Evolutionary conservation across 2,329 filamentous ascomycete species (phyloP), one percentile per base, ranked within the genome.

Genomic region (Diaporthe citri): DNA sequence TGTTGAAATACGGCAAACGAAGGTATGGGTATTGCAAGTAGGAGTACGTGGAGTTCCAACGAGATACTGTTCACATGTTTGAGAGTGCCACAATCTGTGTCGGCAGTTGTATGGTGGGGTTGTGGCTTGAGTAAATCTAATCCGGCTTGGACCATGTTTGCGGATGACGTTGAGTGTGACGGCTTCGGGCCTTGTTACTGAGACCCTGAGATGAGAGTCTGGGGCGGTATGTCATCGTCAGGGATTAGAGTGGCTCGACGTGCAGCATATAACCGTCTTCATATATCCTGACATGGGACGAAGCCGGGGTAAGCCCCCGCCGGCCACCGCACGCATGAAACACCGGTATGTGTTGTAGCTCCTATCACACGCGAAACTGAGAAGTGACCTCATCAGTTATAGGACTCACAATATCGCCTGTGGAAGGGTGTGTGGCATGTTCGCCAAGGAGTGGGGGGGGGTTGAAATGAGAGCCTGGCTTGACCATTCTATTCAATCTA

Each of bases 161-260:
- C 28, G 48, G 48, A 74, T 74, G 73, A 74, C 73, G 73, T 74
- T 55, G 67, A 64, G 39, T 41, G 39, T 67, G 59, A 62, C 22
- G 60, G 48, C 25, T 51, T n/a, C 20, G 55, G 46, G 46, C 66
- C 73, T 34, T 74, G 66, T 46, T 74, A 46, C n/a, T 17, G 48
- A 34, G 46, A 22, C 20, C 25, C 56, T 52, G 66, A 34, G 31
- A 34, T 64, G 48, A 43, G 52, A 39, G 36, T 39, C 36, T 52
- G 69, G 56, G 17, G n/a, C 20, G 51, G 56, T 66, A 74, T 74
- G 73, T 74, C 73, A 74, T 74, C 39, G 67, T 28, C 73, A 72
- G 59, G 73, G 73, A 71, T 71, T 28, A 34, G 66, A 25, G 15
- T 41, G 67, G 55, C 34, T 59, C 52, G 28, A 25, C 2, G 55